Percentiles rank a stretch among this genome's conserved stretches.
Evolutionary conservation across 139 green algal genomes (phyloP).

Genomic region (Protoeuglena noctilucae): DNA sequence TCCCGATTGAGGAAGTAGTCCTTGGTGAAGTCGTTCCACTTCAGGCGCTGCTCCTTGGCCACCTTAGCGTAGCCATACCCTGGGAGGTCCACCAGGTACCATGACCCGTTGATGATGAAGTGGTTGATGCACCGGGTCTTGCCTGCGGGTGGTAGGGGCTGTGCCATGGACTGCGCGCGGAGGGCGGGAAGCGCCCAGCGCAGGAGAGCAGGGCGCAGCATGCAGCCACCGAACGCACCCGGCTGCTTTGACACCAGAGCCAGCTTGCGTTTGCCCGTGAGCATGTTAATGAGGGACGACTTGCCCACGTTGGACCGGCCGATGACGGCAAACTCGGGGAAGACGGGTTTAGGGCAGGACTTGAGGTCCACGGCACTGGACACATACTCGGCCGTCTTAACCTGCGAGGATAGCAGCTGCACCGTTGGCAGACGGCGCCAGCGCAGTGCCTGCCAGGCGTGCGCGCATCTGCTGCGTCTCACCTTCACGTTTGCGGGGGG

Average conservation of each 20-base stretch:
- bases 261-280: constrained; percentile 54
- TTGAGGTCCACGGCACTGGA: constrained; percentile 42
- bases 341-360: constrained; percentile 41
- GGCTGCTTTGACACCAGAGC: constrained; percentile 84
- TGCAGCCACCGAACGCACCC: too few species aligned
- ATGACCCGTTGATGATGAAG: constrained; percentile 84
- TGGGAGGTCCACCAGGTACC: constrained; percentile 89
- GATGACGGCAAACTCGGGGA: constrained; percentile 89
- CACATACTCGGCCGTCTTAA: constrained; percentile 40
- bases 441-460: too few species aligned
- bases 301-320: constrained; percentile 95
- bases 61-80: constrained; percentile 59
- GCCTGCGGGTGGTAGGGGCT: constrained; percentile 30
- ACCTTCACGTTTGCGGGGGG: too few species aligned
- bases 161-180: neutral
- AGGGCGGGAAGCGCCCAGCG: neutral
- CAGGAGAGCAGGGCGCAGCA: too few species aligned
- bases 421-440: too few species aligned
- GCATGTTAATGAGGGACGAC: constrained; percentile 87
- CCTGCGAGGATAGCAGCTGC: neutral
- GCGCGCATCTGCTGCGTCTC: too few species aligned
- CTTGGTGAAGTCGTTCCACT: constrained; percentile 2
- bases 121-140: constrained; percentile 94
- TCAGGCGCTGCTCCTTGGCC: neutral
- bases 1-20: constrained; percentile 64